These are phyloP conservation scores for Elsinoe necatrix DNA, from an alignment of 2,329 filamentous ascomycete species.

Conservation along the genomic window DNA sequence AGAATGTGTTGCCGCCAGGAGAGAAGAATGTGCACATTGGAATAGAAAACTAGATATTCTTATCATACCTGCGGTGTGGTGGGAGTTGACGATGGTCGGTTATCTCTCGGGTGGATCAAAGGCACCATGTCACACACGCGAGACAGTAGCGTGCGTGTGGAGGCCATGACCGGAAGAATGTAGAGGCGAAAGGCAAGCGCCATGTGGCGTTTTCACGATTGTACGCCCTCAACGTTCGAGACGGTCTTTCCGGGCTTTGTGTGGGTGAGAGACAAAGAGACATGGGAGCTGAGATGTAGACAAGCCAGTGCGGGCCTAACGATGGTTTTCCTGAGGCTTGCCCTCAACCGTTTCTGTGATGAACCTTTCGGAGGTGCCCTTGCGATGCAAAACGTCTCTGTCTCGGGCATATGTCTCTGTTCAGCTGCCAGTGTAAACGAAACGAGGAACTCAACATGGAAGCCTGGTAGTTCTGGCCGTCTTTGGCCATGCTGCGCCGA, in stretches of 20 bases:
- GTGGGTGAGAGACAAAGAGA: background rate
- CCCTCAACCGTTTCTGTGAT: background rate
- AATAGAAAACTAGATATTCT: conserved; percentile 44
- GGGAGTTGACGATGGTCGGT: background rate
- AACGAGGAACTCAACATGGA: background rate
- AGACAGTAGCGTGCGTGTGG: background rate
- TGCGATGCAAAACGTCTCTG: background rate
- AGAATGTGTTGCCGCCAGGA: conserved; percentile 47
- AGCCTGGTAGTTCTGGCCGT: background rate
- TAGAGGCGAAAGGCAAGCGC: conserved; percentile 2
- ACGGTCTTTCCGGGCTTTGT: background rate
- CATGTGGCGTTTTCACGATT: background rate
- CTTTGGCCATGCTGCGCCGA: background rate
- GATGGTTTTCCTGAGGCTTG: background rate
- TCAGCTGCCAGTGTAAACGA: background rate
- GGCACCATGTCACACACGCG: background rate
- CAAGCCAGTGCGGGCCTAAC: background rate
- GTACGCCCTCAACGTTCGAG: conserved; percentile 1
- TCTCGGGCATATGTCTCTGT: background rate
- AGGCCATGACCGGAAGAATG: conserved; percentile 1
- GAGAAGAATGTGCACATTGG: conserved; percentile 56
- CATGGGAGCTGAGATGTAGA: background rate
- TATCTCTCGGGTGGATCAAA: background rate
- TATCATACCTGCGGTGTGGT: background rate
- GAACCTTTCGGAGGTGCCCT: background rate